Conservation (phyloP, 2,329 filamentous ascomycete genomes). For the Didymella lethalis region DNA sequence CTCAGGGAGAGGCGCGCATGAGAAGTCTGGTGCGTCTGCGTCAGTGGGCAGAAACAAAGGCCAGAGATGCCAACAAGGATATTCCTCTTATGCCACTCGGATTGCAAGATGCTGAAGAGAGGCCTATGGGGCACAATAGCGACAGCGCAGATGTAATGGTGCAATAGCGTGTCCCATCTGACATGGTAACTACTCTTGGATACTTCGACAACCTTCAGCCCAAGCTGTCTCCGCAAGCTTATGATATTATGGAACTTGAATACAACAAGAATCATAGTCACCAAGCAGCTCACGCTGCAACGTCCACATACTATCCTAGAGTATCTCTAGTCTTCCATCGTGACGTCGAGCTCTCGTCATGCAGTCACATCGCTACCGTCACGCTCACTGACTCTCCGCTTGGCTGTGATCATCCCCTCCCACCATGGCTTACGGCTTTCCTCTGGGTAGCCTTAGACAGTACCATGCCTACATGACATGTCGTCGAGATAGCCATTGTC, state of each 20-base stretch:
- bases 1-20: slow-evolving; percentile 81
- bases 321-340: neutral
- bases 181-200: neutral
- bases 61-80: slow-evolving; percentile 54
- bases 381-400: neutral
- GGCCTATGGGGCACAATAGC: slow-evolving; percentile 45
- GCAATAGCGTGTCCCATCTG: slow-evolving; percentile 22
- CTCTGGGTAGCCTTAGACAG: neutral
- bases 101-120: slow-evolving; percentile 47
- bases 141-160: slow-evolving; percentile 50
- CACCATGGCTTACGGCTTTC: neutral
- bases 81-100: slow-evolving; percentile 55
- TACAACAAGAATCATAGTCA: slow-evolving; percentile 7
- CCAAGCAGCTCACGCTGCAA: neutral
- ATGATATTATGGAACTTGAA: neutral
- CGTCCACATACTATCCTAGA: neutral
- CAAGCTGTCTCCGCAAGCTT: neutral
- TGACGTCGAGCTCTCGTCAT: neutral
- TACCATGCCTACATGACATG: neutral
- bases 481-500: slow-evolving; percentile 16
- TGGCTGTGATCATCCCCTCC: neutral
- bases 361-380: too few species aligned
- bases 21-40: slow-evolving; percentile 81
- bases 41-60: slow-evolving; percentile 80
- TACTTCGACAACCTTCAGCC: neutral